Evolutionary conservation across 768 basidiomycete species (phyloP).

Genomic region (Calocybe cyanea): DNA sequence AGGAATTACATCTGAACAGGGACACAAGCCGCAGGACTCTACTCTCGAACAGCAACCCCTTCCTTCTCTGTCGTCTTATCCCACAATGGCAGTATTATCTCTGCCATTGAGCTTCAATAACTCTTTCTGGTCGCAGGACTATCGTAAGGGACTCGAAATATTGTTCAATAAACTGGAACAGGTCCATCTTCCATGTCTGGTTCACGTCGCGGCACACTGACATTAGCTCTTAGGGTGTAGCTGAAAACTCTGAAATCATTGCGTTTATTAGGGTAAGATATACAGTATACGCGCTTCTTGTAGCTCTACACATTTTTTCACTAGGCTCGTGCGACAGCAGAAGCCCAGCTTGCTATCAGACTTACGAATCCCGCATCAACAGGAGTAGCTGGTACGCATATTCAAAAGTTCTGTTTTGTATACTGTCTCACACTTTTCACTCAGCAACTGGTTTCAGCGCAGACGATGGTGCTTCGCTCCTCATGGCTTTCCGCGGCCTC

Average conservation of each 20-base stretch:
- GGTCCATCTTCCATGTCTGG: constrained; percentile 35
- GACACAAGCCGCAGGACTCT: constrained; percentile 3
- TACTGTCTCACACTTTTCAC: constrained; percentile 3
- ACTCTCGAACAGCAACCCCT: constrained; percentile 6
- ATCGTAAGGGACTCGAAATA: constrained; percentile 76
- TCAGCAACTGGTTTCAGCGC: constrained; percentile 62
- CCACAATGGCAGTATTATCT: constrained; percentile 78
- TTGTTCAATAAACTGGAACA: constrained; percentile 76
- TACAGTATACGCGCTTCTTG: constrained; percentile 1
- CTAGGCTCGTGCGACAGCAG: constrained; percentile 74
- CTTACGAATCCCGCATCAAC: constrained; percentile 50
- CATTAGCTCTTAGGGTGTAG: constrained; percentile 52
- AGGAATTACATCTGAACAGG: background rate
- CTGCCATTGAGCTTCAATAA: constrained; percentile 87
- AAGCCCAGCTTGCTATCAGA: constrained; percentile 57
- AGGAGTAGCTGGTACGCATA: constrained; percentile 43
- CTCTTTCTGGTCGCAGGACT: constrained; percentile 95
- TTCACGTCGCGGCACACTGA: constrained; percentile 9
- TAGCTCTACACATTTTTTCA: constrained; percentile 3
- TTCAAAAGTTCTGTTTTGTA: background rate
- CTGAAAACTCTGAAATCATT: constrained; percentile 81
- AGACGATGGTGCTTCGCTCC: constrained; percentile 84
- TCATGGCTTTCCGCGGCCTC: constrained; percentile 76
- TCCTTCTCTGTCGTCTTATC: background rate
- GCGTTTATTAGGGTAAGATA: constrained; percentile 73